Evolutionary conservation across 1,284 basidiomycete species (phyloP), one percentile per base, ranked within the genome.

Genomic region (Apiotrichum gracile): DNA sequence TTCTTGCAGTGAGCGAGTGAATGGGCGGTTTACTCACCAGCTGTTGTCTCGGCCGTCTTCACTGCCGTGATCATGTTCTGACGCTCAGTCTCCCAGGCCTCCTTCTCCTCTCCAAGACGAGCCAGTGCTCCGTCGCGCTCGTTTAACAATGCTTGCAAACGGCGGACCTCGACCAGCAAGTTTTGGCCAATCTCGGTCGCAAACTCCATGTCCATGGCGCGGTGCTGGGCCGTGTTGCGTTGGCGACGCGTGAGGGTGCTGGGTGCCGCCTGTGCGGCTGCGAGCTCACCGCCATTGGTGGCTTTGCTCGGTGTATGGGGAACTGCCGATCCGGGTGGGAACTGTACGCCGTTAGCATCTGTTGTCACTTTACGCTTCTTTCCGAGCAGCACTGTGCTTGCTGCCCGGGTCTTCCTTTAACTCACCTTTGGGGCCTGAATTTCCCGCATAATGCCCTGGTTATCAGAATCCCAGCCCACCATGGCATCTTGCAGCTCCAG

Each of bases 111-210:
- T 64, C 85, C 85, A 79, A 87, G 83, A 64, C 88, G 86, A 69
- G 87, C 84, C 47, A 96, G 83, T 16, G 85, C 86, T 70, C 90
- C 89, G 73, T 96, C 91, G 45, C 88, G 83, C 70, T 93, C 91
- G 19, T 81, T 86, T 33, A 96, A 81, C 49, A 96, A 78, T 53
- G 85, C 86, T 68, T 96, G 92, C 40, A 96, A 78, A 42, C 91
- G 80, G 47, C 91, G 81, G 34, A 94, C 90, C 76, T 96, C 91
- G 2, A 86, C 86, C 26, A 96, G 77, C 40, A 96, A 78, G 29
- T 88, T 88, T 61, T 88, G 91, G 1, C 92, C 91, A 54, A 96
- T 96, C 77, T 96, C 91, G 63, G 93, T 91, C 29, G 91, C 92
- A 66, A 96, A 94, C 78, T 94, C 92, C 62, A 79, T 77, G 59